Conservation (phyloP, 169 alveolate species). For the Plasmodium fragile region DNA sequence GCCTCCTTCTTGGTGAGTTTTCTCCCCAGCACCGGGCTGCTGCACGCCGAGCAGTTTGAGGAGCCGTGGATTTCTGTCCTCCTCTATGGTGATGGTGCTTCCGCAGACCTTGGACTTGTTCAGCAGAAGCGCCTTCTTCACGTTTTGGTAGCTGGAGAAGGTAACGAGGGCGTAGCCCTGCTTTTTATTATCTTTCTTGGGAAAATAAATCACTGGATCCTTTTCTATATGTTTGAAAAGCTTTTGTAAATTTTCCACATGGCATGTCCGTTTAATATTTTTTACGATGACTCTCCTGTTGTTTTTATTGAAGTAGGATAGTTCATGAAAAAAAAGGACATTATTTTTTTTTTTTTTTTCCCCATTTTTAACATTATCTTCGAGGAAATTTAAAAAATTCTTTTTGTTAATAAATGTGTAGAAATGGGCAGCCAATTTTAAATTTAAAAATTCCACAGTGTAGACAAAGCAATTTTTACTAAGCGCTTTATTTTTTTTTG, state of each 20-base stretch:
- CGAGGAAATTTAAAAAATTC: slow-evolving; percentile 13
- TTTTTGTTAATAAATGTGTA: slow-evolving; percentile 7
- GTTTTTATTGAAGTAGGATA: slow-evolving; percentile 19
- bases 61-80: not conserved
- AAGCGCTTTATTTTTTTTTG: not conserved
- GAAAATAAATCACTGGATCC: slow-evolving; percentile 20
- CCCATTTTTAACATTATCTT: not conserved
- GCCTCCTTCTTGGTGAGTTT: not conserved
- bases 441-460: slow-evolving; percentile 31
- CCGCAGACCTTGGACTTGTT: slow-evolving; percentile 53
- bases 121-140: slow-evolving; percentile 35
- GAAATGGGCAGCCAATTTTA: slow-evolving; percentile 23
- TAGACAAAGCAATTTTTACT: slow-evolving; percentile 21
- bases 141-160: slow-evolving; percentile 19
- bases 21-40: not conserved
- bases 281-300: slow-evolving; percentile 41
- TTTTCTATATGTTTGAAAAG: slow-evolving; percentile 47
- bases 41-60: not conserved
- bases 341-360: not conserved
- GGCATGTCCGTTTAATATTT: slow-evolving; percentile 57
- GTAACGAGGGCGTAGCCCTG: slow-evolving; percentile 52
- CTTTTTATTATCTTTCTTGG: slow-evolving; percentile 61
- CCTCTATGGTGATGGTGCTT: slow-evolving; percentile 14
- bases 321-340: slow-evolving; percentile 7
- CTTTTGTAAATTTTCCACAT: slow-evolving; percentile 54